These are phyloP conservation scores for Epipyxis sp. DNA, from an alignment of 108 stramenopile species.

Conservation along the genomic window DNA sequence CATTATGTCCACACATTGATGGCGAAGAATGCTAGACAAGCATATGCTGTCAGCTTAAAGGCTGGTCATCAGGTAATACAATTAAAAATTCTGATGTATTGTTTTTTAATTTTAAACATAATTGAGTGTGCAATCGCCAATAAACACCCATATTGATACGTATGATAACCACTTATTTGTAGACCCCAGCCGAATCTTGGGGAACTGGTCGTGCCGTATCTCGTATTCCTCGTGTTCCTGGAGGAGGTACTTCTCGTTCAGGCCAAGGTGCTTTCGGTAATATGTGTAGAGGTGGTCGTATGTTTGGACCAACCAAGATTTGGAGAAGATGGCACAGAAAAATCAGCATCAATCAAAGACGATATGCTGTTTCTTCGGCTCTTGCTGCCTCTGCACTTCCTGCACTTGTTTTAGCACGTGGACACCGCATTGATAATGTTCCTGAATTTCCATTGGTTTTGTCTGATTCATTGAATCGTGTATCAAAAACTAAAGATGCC, in stretches of 20 bases:
- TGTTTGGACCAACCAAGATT: conserved; percentile 98
- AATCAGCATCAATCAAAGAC: conserved; percentile 90
- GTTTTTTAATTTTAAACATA: too few relatives aligned
- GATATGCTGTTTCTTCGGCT: conserved; percentile 94
- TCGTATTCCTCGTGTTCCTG: conserved; percentile 98
- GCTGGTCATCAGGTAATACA: conserved; percentile 75
- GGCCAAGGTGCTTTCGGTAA: conserved; percentile 99
- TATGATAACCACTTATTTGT: not conserved
- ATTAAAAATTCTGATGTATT: too few relatives aligned
- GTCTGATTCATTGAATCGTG: conserved; percentile 63
- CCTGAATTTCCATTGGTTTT: conserved; percentile 96
- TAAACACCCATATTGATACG: too few relatives aligned
- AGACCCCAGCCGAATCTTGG: conserved; percentile 90
- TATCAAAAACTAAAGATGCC: conserved; percentile 86
- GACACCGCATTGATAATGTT: conserved; percentile 89
- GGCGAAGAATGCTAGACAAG: conserved; percentile 99
- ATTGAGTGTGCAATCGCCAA: too few relatives aligned
- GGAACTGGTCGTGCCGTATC: conserved; percentile 99
- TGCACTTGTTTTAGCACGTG: conserved; percentile 96
- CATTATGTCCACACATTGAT: conserved; percentile 98
- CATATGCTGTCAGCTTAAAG: conserved; percentile 88
- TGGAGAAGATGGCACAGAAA: conserved; percentile 99
- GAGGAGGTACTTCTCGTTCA: conserved; percentile 95
- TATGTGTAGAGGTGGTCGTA: conserved; percentile 94
- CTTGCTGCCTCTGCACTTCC: conserved; percentile 94